These are phyloP conservation scores for Verticillium klebahnii DNA, from an alignment of 2,329 filamentous ascomycete genomes.

Conservation along the genomic window DNA sequence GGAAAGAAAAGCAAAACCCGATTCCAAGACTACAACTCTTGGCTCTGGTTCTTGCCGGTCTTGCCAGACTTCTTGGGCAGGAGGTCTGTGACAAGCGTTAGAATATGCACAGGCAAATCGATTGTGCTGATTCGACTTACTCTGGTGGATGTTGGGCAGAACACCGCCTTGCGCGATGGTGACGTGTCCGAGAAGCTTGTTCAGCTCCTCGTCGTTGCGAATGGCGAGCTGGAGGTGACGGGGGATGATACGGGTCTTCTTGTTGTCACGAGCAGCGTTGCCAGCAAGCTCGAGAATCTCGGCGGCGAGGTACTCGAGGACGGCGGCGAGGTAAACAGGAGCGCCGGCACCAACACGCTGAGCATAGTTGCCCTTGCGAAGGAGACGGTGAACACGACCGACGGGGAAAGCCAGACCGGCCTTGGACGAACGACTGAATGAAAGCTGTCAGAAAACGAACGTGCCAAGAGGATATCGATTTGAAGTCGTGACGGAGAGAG, in stretches of 20 bases:
- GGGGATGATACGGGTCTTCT: conserved; percentile 99
- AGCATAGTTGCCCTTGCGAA: conserved; percentile 99
- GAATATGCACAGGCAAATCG: conserved; percentile 14
- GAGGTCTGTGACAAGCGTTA: conserved; percentile 64
- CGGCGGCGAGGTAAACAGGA: conserved; percentile 93
- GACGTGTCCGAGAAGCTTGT: conserved; percentile 95
- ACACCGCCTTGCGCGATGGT: conserved; percentile 98
- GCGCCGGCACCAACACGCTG: conserved; percentile 99
- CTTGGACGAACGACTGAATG: conserved; percentile 88
- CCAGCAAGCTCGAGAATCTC: conserved; percentile 99
- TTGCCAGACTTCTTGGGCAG: conserved; percentile 99
- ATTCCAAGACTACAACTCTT: conserved; percentile 72
- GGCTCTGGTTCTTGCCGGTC: conserved; percentile 85
- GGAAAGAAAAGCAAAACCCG: conserved; percentile 52
- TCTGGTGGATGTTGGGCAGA: conserved; percentile 94
- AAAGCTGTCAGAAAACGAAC: conserved; percentile 31
- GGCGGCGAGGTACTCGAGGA: conserved; percentile 96
- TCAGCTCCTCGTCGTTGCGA: conserved; percentile 98
- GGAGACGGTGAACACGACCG: conserved; percentile 97
- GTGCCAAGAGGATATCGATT: not conserved
- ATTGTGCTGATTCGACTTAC: conserved; percentile 52
- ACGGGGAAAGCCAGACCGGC: conserved; percentile 98
- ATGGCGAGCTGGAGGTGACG: conserved; percentile 99
- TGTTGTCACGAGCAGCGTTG: conserved; percentile 98
- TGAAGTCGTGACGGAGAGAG: conserved; percentile 5